Base-by-base conservation (phyloP, 2,329 filamentous ascomycete species). In the Colletotrichum sp. region DNA sequence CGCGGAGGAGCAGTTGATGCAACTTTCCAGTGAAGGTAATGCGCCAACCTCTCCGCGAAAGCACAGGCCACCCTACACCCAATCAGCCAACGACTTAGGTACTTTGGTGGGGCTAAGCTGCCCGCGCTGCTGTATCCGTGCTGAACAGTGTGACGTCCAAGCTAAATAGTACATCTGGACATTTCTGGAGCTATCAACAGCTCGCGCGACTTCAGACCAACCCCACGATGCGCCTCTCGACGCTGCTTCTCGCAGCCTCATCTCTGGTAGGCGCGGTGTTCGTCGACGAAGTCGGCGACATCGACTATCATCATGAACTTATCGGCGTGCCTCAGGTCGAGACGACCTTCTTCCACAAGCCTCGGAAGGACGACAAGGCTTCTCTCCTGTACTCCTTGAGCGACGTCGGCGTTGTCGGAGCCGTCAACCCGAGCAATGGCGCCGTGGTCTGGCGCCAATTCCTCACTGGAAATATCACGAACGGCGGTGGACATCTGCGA, bases 321-420 rank as follows among this genome's bases (percentile, higher is more conserved):
- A 88, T 99, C 81, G 97, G 97, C 81, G 87, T 95, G 48, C 96
- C 97, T 71, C 94, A 94, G 83, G 88, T 91, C 83, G 92, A 95
- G 78, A 94, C 95, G 77, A 98, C 96, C 80, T 98, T 98, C 90
- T 98, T 98, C 91, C 95, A 98, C 86, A 94, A 93, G 80, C 96
- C 97, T 52, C 91, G 94, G 81, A 90, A 91, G 77, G 91, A 93
- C 79, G 96, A 96, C 77, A 95, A 95, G 84, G 96, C 96, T 44
- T 96, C 95, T 70, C 90, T 99, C 48, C 90, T 99, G 68, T 99
- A 98, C 84, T 98, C 97, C 0, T 87, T 98, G 60, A 98, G 95
- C 78, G 95, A 98, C 74, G 90, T 96, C 65, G 92, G 93, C 48
- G 91, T 98, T 3, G 85, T 99, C 22, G 97, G 95, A 65, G 96